Evolutionary conservation across 2,329 filamentous ascomycete species (phyloP), one percentile per base, ranked within the genome.

Genomic region (Apiospora koreana): DNA sequence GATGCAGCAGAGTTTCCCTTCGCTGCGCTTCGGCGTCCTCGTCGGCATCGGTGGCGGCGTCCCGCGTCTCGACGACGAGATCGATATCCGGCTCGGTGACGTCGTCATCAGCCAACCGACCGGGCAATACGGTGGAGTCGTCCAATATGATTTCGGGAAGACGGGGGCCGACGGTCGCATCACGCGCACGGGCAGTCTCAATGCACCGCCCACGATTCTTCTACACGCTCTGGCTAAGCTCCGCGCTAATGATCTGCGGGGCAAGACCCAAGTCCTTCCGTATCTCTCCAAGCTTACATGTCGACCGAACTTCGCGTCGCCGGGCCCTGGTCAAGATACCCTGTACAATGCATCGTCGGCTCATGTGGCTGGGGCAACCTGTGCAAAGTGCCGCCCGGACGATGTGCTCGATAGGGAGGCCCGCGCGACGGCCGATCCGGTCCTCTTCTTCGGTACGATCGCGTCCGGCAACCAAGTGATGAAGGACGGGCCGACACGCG

Each of bases 391-490:
- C 28, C 54, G 12, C 54, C 9, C 54, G 28, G 25, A 62, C 14
- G 25, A 62, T 35, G 12, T 35, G 14, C 10, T 62, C 14, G 12
- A 62, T 5, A 62, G 54, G 28, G 54, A 35, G 25, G 5, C 25
- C 14, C 54, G 54, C 25, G 14, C 10, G 6, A 62, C 35, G 16
- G 25, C 54, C 35, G 21, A 62, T n/a, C 54, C 25, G 9, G 54
- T 62, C 7, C 28, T 62, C 12, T 65, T 41, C 6, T 65, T 14
- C n/a, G 70, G 72, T 38, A 68, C 45, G 3, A 70, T 74, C 42
- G 71, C 71, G 2, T 74, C 70, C 66, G 70, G 69, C n/a, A 74
- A 74, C 46, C 68, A 70, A 66, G 70, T 73, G 10, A 73, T 74
- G 4, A 73, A 72, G 62, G 46, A 74, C 48, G 67, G 50, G 6